Conservation (phyloP, 2,329 filamentous ascomycete genomes). For the Incumbomyces lentus region DNA sequence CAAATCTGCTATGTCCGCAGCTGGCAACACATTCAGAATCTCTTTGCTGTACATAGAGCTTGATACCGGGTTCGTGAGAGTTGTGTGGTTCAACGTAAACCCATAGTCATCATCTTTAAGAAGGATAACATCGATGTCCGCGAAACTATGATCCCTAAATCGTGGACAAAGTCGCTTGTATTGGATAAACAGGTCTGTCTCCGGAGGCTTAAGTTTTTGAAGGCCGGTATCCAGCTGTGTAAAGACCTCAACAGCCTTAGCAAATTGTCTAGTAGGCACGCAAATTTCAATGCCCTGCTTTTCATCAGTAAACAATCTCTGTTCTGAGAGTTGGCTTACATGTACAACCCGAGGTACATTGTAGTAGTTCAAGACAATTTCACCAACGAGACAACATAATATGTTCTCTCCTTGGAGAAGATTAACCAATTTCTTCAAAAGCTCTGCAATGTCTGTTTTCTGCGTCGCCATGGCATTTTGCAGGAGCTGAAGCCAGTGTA, state of each 20-base stretch:
- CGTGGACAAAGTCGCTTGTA: background rate
- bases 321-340: constrained; percentile 1
- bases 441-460: background rate
- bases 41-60: constrained; percentile 11
- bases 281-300: constrained; percentile 3
- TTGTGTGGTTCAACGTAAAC: background rate
- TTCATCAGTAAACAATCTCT: background rate
- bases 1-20: constrained; percentile 12
- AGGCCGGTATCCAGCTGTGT: background rate
- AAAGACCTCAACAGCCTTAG: background rate
- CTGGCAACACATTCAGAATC: constrained; percentile 3
- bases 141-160: background rate
- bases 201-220: background rate
- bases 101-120: background rate
- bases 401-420: constrained; percentile 4
- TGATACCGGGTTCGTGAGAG: background rate
- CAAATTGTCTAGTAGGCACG: background rate
- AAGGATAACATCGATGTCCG: background rate
- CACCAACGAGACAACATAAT: constrained; percentile 6
- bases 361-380: constrained; percentile 7
- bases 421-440: constrained; percentile 2
- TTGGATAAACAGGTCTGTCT: background rate
- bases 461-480: constrained; percentile 1
- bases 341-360: constrained; percentile 2
- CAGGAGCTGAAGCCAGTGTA: background rate